Percentiles rank a stretch among this genome's conserved stretches.
These are phyloP conservation scores for Trichoderma sp. DNA, from an alignment of 2,329 filamentous ascomycete genomes.

Conservation along the genomic window DNA sequence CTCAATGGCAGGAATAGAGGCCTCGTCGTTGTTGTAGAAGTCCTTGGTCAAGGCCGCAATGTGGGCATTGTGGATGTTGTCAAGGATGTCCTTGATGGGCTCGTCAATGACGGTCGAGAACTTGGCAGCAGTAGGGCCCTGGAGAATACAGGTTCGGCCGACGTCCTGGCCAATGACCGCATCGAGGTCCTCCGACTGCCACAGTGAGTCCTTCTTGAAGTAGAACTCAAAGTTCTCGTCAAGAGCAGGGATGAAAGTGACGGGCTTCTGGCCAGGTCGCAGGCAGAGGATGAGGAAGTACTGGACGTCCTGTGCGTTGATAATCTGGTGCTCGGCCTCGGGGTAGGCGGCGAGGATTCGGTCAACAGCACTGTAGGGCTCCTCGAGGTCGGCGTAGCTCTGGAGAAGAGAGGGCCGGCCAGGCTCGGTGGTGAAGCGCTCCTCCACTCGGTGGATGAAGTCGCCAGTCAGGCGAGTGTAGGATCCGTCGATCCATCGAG, in stretches of 20 bases:
- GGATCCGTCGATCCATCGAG: constrained; percentile 87
- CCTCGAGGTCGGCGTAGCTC: constrained; percentile 82
- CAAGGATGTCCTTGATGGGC: constrained; percentile 91
- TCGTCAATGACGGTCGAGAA: constrained; percentile 90
- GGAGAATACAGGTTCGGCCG: constrained; percentile 91
- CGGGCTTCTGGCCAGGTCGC: constrained; percentile 90
- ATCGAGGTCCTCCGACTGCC: constrained; percentile 97
- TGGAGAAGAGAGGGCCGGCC: constrained; percentile 83
- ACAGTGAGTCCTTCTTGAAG: constrained; percentile 99
- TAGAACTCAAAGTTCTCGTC: constrained; percentile 98
- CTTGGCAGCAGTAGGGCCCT: constrained; percentile 89
- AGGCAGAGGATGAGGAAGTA: constrained; percentile 94
- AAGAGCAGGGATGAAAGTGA: constrained; percentile 91
- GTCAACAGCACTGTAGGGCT: constrained; percentile 77
- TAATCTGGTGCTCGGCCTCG: constrained; percentile 84
- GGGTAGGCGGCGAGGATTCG: constrained; percentile 81
- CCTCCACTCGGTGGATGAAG: constrained; percentile 95
- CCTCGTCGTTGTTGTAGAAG: constrained; percentile 73
- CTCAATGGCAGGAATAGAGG: constrained; percentile 79
- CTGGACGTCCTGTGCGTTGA: constrained; percentile 97
- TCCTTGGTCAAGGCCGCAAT: constrained; percentile 79
- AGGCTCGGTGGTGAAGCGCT: constrained; percentile 78
- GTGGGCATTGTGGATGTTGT: constrained; percentile 85
- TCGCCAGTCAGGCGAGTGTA: constrained; percentile 84
- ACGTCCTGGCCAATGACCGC: constrained; percentile 96